Evolutionary conservation across 2,329 filamentous ascomycete genomes (phyloP).

Genomic region (Acrocalymma vagum): DNA sequence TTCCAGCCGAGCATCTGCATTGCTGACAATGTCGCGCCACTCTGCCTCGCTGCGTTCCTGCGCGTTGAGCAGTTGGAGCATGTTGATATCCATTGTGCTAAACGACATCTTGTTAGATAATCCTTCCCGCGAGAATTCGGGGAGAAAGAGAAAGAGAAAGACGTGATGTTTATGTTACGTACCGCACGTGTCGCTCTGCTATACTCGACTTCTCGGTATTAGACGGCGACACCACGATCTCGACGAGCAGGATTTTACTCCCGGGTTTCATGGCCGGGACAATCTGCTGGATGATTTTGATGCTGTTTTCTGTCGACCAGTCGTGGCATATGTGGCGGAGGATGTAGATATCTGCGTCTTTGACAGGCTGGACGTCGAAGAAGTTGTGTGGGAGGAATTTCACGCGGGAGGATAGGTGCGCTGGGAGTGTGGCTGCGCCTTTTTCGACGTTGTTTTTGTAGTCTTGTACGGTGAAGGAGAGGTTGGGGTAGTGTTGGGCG

Average conservation of each 20-base stretch:
- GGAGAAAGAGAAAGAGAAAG: too few species aligned
- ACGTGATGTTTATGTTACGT: too few species aligned
- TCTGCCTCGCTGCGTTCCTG: too few species aligned
- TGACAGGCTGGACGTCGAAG: constrained; percentile 19
- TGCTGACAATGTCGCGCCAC: constrained; percentile 53
- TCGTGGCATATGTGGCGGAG: constrained; percentile 45
- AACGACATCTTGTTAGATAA: too few species aligned
- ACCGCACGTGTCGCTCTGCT: too few species aligned
- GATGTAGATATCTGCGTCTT: constrained; percentile 23
- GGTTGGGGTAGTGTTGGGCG: constrained; percentile 2
- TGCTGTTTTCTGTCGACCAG: constrained; percentile 41
- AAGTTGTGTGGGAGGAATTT: constrained; percentile 11
- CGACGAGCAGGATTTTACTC: constrained; percentile 41
- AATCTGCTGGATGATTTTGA: constrained; percentile 37
- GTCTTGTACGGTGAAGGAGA: constrained; percentile 1
- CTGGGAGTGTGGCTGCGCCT: too few species aligned
- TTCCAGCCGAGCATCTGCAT: too few species aligned
- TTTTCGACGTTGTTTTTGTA: constrained; percentile 6
- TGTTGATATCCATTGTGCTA: too few species aligned
- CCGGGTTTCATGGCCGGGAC: constrained; percentile 34
- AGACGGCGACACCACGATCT: constrained; percentile 39
- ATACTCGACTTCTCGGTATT: too few species aligned
- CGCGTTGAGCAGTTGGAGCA: too few species aligned
- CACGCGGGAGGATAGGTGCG: too few species aligned
- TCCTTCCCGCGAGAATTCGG: too few species aligned